A percentile compares a stretch with the other conserved stretches of the same genome.
These are phyloP conservation scores for Alnus rubra DNA, from an alignment of 306 rosid species.

Conservation along the genomic window DNA sequence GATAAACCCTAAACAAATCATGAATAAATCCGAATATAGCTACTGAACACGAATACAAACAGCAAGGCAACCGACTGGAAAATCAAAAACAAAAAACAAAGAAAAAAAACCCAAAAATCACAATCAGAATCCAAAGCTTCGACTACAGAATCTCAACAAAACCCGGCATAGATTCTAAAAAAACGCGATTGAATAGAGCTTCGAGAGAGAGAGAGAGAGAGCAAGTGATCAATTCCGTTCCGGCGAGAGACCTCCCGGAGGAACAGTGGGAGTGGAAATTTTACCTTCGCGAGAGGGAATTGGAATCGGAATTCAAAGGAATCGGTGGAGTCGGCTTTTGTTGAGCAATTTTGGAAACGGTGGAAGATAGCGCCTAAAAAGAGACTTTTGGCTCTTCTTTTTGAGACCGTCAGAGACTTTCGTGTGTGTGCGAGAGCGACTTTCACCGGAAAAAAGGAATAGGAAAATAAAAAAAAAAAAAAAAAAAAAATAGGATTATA, in stretches of 20 bases:
- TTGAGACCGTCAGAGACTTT: not conserved
- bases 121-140: not conserved
- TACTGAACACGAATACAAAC: not conserved
- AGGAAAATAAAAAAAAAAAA: not conserved
- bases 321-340: slow-evolving; percentile 16
- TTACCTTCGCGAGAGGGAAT: not conserved
- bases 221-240: slow-evolving; percentile 11
- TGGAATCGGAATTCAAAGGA: slow-evolving; percentile 32
- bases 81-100: not conserved
- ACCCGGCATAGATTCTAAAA: not conserved
- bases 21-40: not conserved
- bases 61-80: not conserved
- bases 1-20: not conserved
- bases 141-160: not conserved
- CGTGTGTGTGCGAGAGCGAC: not conserved
- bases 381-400: not conserved
- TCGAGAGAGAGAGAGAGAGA: not conserved
- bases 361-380: not conserved
- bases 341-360: not conserved
- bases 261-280: not conserved
- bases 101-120: not conserved
- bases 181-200: not conserved
- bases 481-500: not conserved
- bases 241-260: not conserved
- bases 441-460: not conserved